phyloP scores from a whole-genome alignment of 2,329 filamentous ascomycete genomes.

The Beauveria scarabaeidicola region DNA sequence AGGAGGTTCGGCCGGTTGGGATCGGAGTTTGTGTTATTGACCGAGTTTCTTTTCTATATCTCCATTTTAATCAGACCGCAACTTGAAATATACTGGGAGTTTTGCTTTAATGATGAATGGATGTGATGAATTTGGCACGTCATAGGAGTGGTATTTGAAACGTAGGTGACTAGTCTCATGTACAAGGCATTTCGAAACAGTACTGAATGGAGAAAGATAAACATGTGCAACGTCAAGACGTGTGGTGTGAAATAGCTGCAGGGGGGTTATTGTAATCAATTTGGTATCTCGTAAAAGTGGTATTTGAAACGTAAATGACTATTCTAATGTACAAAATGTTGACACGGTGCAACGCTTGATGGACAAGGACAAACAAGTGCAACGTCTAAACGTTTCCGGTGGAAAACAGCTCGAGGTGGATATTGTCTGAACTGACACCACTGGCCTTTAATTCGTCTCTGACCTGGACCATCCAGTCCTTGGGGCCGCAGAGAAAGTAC shows the following conservation, averaged over 20 bases:
- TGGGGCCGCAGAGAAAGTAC: conserved; percentile 64
- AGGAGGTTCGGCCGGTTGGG: not conserved
- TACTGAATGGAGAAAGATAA: not conserved
- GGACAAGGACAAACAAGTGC: too few relatives aligned
- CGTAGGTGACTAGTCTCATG: not conserved
- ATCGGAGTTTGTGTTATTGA: conserved; percentile 1
- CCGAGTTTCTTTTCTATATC: not conserved
- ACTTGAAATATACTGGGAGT: conserved; percentile 7
- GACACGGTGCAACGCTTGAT: not conserved
- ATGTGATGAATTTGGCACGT: too few relatives aligned
- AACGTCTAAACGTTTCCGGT: conserved; percentile 35
- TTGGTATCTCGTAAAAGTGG: not conserved
- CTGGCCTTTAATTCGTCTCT: conserved; percentile 38
- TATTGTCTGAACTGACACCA: conserved; percentile 45
- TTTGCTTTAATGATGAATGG: not conserved
- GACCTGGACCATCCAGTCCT: conserved; percentile 55
- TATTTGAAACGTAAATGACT: not conserved
- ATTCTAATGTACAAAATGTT: not conserved
- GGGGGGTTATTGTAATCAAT: conserved; percentile 40
- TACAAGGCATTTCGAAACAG: not conserved
- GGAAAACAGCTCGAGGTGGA: conserved; percentile 57
- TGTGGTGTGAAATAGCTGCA: conserved; percentile 56
- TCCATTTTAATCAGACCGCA: conserved; percentile 5
- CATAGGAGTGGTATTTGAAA: not conserved
- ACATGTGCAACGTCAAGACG: conserved; percentile 14